These are phyloP conservation scores for Alisma plantagoaquatica DNA, from an alignment of 106 monocot species.

Conservation along the genomic window DNA sequence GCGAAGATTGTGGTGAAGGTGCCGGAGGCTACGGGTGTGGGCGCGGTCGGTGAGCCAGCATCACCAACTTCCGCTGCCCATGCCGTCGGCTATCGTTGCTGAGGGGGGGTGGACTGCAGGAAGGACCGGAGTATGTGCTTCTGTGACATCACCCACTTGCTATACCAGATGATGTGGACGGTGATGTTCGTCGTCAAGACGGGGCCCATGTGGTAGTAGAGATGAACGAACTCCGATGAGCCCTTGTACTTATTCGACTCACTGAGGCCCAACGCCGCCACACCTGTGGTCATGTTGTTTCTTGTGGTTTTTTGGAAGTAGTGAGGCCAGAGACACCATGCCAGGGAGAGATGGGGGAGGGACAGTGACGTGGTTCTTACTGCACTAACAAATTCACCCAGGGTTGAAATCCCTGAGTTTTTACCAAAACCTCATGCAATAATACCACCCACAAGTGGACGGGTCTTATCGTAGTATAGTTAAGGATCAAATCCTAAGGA, in stretches of 20 bases:
- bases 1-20: constrained; percentile 34
- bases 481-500: too few relatives aligned
- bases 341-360: background rate
- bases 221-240: constrained; percentile 84
- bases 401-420: too few relatives aligned
- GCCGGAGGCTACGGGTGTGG: background rate
- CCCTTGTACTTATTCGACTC: constrained; percentile 83
- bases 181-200: constrained; percentile 88
- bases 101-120: constrained; percentile 64
- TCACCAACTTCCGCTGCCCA: too few relatives aligned
- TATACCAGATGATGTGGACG: constrained; percentile 96
- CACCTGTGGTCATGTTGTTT: background rate
- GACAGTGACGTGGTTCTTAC: too few relatives aligned
- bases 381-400: too few relatives aligned
- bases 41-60: too few relatives aligned
- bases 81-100: too few relatives aligned
- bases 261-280: too few relatives aligned
- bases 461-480: too few relatives aligned
- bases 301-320: constrained; percentile 3
- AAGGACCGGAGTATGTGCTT: constrained; percentile 79
- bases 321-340: constrained; percentile 61
- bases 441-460: too few relatives aligned
- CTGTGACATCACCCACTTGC: constrained; percentile 54
- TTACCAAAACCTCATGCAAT: too few relatives aligned
- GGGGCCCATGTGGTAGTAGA: constrained; percentile 99